Conservation (phyloP, 73 alveolate species). For the Tetrahymena borealis region DNA sequence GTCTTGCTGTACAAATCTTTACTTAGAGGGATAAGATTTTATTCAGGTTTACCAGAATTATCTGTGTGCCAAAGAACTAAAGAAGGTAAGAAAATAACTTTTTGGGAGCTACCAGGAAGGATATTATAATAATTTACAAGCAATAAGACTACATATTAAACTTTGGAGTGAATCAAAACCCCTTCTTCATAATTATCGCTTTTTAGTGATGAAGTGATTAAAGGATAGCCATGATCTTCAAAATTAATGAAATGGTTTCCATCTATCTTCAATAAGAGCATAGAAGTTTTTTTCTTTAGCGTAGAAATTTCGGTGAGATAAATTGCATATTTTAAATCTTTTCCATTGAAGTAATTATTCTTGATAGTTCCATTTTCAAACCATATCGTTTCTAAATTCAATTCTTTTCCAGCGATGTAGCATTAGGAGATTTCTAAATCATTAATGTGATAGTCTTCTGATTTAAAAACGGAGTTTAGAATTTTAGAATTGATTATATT, state of each 20-base stretch:
- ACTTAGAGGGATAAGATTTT: neutral
- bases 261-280: neutral
- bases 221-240: neutral
- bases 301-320: neutral
- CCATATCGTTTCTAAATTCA: neutral
- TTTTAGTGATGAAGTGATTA: neutral
- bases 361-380: neutral
- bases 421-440: neutral
- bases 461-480: too few species aligned
- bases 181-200: neutral
- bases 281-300: neutral
- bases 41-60: neutral
- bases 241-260: neutral
- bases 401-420: neutral
- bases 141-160: neutral
- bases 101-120: neutral
- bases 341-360: neutral
- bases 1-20: neutral
- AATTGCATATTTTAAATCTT: neutral
- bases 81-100: neutral
- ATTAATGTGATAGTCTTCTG: too few species aligned
- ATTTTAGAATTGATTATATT: too few species aligned
- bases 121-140: neutral
- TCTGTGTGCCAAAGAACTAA: neutral
- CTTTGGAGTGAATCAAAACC: neutral